These are phyloP conservation scores for Parafenestella ontariensis DNA, from an alignment of 2,329 filamentous ascomycete genomes.

Conservation along the genomic window DNA sequence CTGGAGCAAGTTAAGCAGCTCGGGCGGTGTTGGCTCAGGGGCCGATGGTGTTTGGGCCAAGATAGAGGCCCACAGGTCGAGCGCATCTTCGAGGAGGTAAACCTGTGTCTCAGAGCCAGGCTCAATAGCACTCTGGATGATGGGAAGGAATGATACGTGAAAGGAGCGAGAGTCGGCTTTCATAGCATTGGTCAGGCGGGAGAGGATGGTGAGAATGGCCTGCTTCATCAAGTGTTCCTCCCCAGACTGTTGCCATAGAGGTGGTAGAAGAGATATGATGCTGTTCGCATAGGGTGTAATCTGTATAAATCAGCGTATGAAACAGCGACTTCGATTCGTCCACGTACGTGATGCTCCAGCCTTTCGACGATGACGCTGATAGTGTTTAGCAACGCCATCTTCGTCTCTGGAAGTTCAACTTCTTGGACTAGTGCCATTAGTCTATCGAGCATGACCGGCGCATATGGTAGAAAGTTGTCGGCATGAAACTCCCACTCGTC, in stretches of 20 bases:
- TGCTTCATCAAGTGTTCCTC: conserved; percentile 95
- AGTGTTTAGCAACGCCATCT: conserved; percentile 87
- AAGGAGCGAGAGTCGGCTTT: conserved; percentile 78
- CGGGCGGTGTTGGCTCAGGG: conserved; percentile 51
- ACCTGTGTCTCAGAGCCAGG: conserved; percentile 68
- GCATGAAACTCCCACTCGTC: conserved; percentile 85
- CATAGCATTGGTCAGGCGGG: conserved; percentile 86
- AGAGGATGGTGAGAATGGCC: conserved; percentile 83
- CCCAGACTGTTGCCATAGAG: conserved; percentile 83
- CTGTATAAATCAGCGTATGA: conserved; percentile 37
- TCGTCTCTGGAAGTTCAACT: conserved; percentile 84
- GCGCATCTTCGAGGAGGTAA: conserved; percentile 88
- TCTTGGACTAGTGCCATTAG: conserved; percentile 81
- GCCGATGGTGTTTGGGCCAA: conserved; percentile 64
- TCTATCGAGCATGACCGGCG: conserved; percentile 73
- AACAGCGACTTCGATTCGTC: rapidly evolving
- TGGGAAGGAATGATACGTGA: conserved; percentile 79
- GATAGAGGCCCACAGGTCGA: conserved; percentile 87
- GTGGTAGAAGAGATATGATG: conserved; percentile 80
- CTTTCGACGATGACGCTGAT: conserved; percentile 81
- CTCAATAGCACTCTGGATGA: conserved; percentile 81
- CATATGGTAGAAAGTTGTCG: conserved; percentile 77
- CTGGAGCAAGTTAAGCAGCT: conserved; percentile 52
- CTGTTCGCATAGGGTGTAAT: conserved; percentile 74
- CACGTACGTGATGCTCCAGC: conserved; percentile 73